A percentile compares a stretch with the other conserved stretches of the same genome.
These are phyloP conservation scores for Aspergillus oerlinghausenensis DNA, from an alignment of 2,329 filamentous ascomycete genomes.

Conservation along the genomic window DNA sequence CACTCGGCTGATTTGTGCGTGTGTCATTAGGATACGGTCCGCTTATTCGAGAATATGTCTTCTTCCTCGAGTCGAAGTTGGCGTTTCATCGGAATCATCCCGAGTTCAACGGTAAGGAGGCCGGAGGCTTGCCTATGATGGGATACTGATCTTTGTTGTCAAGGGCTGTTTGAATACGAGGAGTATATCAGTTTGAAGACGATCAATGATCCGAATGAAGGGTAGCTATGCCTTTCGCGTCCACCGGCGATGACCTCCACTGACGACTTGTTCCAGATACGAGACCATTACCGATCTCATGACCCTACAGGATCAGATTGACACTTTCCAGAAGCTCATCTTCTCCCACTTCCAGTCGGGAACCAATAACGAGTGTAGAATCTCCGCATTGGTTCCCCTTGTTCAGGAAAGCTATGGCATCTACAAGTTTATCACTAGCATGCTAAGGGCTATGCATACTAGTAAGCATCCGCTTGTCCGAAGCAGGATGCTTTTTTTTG, in stretches of 20 bases:
- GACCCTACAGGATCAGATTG: slow-evolving; percentile 95
- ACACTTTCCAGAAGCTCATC: slow-evolving; percentile 96
- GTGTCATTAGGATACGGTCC: slow-evolving; percentile 65
- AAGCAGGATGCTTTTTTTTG: neutral
- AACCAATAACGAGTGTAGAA: slow-evolving; percentile 92
- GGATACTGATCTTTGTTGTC: slow-evolving; percentile 1
- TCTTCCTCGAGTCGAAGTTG: slow-evolving; percentile 89
- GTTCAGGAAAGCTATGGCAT: slow-evolving; percentile 99
- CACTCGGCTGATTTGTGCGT: neutral
- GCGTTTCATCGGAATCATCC: slow-evolving; percentile 95
- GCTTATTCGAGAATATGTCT: slow-evolving; percentile 94
- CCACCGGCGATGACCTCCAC: neutral
- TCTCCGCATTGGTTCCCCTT: slow-evolving; percentile 85
- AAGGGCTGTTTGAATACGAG: slow-evolving; percentile 90
- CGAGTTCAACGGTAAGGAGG: slow-evolving; percentile 77
- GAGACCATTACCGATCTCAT: slow-evolving; percentile 97
- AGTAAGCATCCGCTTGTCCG: slow-evolving; percentile 51
- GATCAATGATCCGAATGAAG: slow-evolving; percentile 98
- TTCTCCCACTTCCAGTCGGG: slow-evolving; percentile 93
- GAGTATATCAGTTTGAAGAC: slow-evolving; percentile 97
- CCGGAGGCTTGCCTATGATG: neutral
- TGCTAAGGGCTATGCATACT: slow-evolving; percentile 96
- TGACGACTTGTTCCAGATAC: slow-evolving; percentile 44
- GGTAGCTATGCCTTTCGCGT: slow-evolving; percentile 47
- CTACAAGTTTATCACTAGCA: slow-evolving; percentile 99